phyloP scores from a whole-genome alignment of 768 basidiomycete genomes.

The Crepidotus variabilis region DNA sequence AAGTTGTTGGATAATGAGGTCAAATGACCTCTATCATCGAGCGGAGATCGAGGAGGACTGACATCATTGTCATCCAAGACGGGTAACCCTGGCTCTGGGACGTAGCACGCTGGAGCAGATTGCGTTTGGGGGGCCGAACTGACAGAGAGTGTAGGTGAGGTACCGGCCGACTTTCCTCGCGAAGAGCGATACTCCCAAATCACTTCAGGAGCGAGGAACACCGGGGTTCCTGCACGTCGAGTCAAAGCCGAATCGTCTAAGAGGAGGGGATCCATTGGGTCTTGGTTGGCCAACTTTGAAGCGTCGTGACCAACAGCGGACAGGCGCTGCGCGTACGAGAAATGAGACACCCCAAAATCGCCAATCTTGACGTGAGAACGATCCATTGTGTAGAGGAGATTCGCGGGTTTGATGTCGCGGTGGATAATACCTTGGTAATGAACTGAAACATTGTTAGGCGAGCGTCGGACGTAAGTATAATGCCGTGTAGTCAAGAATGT shows the following conservation, averaged over 20 bases:
- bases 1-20: neutral
- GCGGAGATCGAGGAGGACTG: neutral
- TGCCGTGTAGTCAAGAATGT: conserved; percentile 7
- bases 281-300: conserved; percentile 25
- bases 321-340: conserved; percentile 83
- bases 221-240: conserved; percentile 91
- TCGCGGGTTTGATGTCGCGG: conserved; percentile 98
- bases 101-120: neutral
- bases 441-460: conserved; percentile 42
- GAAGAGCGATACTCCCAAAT: conserved; percentile 55
- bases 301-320: conserved; percentile 54
- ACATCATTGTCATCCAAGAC: neutral
- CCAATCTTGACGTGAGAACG: conserved; percentile 92
- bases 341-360: conserved; percentile 97
- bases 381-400: conserved; percentile 87
- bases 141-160: neutral
- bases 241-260: conserved; percentile 84
- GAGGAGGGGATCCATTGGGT: conserved; percentile 58
- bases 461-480: conserved; percentile 5
- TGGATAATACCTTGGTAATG: conserved; percentile 98
- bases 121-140: neutral
- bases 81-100: neutral
- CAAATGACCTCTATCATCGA: conserved; percentile 16
- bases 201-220: conserved; percentile 96
- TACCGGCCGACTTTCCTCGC: neutral